Conservation (phyloP, 192 early-diverging fungal genomes). For the Dimargaris xerosporica region DNA sequence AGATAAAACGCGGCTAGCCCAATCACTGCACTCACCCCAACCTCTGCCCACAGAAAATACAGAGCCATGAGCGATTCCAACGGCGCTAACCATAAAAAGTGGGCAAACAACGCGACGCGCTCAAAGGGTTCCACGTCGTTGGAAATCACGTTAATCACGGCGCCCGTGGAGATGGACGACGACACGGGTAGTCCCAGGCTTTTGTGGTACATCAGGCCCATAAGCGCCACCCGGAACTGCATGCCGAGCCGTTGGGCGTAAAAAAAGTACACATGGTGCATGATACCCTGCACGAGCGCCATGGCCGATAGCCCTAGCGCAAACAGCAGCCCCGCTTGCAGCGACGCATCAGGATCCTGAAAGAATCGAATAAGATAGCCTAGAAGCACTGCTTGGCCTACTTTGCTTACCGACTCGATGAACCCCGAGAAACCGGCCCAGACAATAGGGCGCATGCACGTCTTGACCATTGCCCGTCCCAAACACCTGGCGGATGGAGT, state of each 20-base stretch:
- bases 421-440: neutral
- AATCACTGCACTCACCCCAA: conserved; percentile 7
- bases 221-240: neutral
- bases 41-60: conserved; percentile 8
- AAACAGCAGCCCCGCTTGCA: neutral
- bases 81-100: conserved; percentile 3
- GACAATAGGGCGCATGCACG: neutral
- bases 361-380: conserved; percentile 3
- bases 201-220: conserved; percentile 7
- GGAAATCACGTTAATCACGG: conserved; percentile 12
- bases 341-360: neutral
- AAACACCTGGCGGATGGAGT: neutral
- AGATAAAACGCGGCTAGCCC: conserved; percentile 22
- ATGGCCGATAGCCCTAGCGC: neutral
- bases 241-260: neutral
- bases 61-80: conserved; percentile 1
- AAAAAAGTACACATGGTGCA: conserved; percentile 12
- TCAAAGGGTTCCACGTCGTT: conserved; percentile 14
- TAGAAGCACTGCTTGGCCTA: conserved; percentile 1
- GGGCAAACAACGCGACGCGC: neutral
- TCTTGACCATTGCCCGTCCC: neutral
- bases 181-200: conserved; percentile 5
- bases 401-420: neutral
- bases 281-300: neutral
- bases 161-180: conserved; percentile 9